Evolutionary conservation across 2,329 filamentous ascomycete genomes (phyloP).

Genomic region (Alternaria incomplexa): DNA sequence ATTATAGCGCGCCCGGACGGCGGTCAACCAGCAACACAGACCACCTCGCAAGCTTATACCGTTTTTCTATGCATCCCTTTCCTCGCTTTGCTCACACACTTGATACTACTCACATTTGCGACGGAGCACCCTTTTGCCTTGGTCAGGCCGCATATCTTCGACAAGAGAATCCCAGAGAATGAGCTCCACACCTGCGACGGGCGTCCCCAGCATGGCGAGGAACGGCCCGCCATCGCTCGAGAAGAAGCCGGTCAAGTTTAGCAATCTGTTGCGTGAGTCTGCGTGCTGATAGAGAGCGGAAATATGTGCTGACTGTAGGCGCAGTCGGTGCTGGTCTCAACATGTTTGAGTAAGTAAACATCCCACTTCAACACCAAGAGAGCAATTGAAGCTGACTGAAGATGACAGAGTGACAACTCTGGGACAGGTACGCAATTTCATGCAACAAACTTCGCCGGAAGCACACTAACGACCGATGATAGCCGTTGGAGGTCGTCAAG

Average conservation of each 20-base stretch:
- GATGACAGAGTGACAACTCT: conserved; percentile 66
- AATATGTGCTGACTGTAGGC: conserved; percentile 32
- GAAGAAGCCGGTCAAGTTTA: conserved; percentile 99
- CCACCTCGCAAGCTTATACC: conserved; percentile 28
- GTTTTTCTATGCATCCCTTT: conserved; percentile 18
- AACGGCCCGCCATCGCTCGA: conserved; percentile 67
- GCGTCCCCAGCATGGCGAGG: conserved; percentile 51
- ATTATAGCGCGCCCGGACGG: conserved; percentile 21
- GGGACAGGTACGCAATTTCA: conserved; percentile 60
- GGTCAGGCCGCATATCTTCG: conserved; percentile 83
- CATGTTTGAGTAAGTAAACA: conserved; percentile 77
- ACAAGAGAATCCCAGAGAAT: conserved; percentile 58
- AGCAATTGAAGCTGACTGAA: conserved; percentile 14
- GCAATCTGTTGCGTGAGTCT: conserved; percentile 81
- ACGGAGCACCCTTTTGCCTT: conserved; percentile 93
- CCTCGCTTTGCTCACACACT: conserved; percentile 22
- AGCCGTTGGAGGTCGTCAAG: conserved; percentile 98
- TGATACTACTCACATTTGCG: conserved; percentile 54
- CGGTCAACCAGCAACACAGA: conserved; percentile 28
- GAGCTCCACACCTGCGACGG: conserved; percentile 56
- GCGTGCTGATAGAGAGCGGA: neutral
- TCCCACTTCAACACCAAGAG: conserved; percentile 3
- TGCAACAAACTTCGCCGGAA: neutral
- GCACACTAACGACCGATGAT: conserved; percentile 59
- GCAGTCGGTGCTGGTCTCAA: conserved; percentile 87